Conservation (phyloP, 108 stramenopile species). For the Seminavis robusta region DNA sequence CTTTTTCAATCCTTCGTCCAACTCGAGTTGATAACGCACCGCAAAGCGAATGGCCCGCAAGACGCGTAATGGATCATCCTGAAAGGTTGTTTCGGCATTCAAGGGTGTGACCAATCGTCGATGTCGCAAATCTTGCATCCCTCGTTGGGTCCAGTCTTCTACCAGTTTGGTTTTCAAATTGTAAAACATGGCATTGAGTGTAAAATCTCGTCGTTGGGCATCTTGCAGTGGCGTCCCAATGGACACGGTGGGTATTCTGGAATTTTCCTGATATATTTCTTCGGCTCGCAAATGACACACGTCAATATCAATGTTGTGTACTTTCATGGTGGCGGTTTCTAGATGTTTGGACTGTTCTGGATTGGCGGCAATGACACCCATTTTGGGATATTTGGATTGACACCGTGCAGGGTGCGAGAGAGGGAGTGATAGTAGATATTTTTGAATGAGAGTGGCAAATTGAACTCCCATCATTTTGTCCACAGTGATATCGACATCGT, state of each 20-base stretch:
- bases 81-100: slow-evolving; percentile 61
- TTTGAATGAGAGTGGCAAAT: slow-evolving; percentile 86
- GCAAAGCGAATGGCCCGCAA: slow-evolving; percentile 90
- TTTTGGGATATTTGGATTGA: slow-evolving; percentile 30
- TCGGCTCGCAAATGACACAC: slow-evolving; percentile 92
- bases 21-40: slow-evolving; percentile 67
- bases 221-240: slow-evolving; percentile 92
- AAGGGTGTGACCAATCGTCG: slow-evolving; percentile 79
- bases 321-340: slow-evolving; percentile 93
- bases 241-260: slow-evolving; percentile 79
- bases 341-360: slow-evolving; percentile 98
- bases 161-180: slow-evolving; percentile 74
- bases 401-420: neutral
- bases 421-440: slow-evolving; percentile 43
- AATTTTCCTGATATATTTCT: slow-evolving; percentile 72
- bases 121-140: slow-evolving; percentile 66
- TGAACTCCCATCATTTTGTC: slow-evolving; percentile 89
- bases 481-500: slow-evolving; percentile 95
- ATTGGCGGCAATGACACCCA: slow-evolving; percentile 92
- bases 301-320: slow-evolving; percentile 88
- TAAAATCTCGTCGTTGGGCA: slow-evolving; percentile 92
- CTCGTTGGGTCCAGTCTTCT: slow-evolving; percentile 91
- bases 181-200: slow-evolving; percentile 93
- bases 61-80: slow-evolving; percentile 92
- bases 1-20: slow-evolving; percentile 51